phyloP scores from a whole-genome alignment of 108 stramenopile species.

The Fragilariopsis cylindrus region DNA sequence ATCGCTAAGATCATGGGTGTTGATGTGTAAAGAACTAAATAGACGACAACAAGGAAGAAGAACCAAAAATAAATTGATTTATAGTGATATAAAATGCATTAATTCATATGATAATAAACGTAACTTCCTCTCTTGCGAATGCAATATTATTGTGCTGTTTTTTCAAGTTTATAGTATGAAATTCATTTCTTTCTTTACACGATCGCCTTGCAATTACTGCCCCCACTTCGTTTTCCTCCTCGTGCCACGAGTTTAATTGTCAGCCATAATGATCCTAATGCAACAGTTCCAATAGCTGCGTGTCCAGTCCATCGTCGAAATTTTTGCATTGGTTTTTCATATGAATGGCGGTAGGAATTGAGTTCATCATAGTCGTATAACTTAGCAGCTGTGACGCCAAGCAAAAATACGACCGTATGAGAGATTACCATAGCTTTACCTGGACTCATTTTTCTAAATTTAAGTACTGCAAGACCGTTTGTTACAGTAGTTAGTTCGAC shows the following conservation, averaged over 20 bases:
- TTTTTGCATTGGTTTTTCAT: constrained; percentile 23
- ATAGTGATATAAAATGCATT: too few relatives aligned
- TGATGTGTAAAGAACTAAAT: constrained; percentile 46
- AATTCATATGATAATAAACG: neutral
- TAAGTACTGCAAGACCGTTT: too few relatives aligned
- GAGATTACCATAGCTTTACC: constrained; percentile 15
- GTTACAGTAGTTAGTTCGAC: too few relatives aligned
- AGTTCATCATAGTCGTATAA: constrained; percentile 29
- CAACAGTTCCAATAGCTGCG: constrained; percentile 24
- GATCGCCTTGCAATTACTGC: too few relatives aligned
- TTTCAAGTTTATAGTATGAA: too few relatives aligned
- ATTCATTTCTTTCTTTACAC: too few relatives aligned
- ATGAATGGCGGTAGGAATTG: constrained; percentile 22
- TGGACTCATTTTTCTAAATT: constrained; percentile 1
- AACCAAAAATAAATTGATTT: too few relatives aligned
- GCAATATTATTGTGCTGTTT: neutral
- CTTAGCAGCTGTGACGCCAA: constrained; percentile 20
- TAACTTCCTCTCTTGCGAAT: neutral
- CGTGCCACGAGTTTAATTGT: neutral
- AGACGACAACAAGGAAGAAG: too few relatives aligned
- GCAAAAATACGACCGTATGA: constrained; percentile 22
- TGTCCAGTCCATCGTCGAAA: constrained; percentile 13
- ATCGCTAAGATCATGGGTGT: constrained; percentile 93
- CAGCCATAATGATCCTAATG: constrained; percentile 3
- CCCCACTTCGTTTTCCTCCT: neutral